Evolutionary conservation across 176 grass and related monocot genomes (phyloP).

Genomic region (Alloteropsis semialata): DNA sequence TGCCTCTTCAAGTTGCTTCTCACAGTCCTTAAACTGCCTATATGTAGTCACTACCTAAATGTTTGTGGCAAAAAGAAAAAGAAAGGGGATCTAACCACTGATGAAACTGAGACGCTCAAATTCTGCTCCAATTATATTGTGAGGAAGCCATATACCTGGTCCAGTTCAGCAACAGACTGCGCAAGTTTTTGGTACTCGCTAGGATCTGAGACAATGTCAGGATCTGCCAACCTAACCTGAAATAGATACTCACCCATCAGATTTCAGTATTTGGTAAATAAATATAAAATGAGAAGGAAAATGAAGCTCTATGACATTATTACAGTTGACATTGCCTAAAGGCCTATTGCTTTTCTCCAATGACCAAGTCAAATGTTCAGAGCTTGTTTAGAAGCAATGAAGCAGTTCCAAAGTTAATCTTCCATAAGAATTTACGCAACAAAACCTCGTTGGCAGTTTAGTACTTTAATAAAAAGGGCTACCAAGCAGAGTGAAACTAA

Average conservation of each 20-base stretch:
- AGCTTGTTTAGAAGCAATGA: neutral
- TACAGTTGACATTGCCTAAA: neutral
- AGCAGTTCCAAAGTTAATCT: neutral
- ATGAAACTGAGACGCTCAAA: neutral
- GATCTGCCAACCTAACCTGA: conserved; percentile 93
- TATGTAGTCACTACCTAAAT: conserved; percentile 69
- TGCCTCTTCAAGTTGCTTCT: conserved; percentile 78
- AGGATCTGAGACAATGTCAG: conserved; percentile 81
- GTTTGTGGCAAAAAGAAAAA: neutral
- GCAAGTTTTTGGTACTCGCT: conserved; percentile 92
- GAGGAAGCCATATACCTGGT: conserved; percentile 49
- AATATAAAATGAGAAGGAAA: neutral
- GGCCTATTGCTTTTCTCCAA: neutral
- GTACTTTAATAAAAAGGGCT: too few species aligned
- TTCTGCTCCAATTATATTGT: neutral
- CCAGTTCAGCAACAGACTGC: conserved; percentile 81
- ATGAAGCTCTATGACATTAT: neutral
- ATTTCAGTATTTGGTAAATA: neutral
- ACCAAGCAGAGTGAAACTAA: neutral
- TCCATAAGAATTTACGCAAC: neutral
- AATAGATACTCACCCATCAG: conserved; percentile 20
- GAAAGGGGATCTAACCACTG: neutral
- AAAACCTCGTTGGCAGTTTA: neutral
- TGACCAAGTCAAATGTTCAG: neutral
- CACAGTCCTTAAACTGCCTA: conserved; percentile 82